phyloP scores from a whole-genome alignment of 1,284 basidiomycete genomes.

The Sanghuangporus baumii region DNA sequence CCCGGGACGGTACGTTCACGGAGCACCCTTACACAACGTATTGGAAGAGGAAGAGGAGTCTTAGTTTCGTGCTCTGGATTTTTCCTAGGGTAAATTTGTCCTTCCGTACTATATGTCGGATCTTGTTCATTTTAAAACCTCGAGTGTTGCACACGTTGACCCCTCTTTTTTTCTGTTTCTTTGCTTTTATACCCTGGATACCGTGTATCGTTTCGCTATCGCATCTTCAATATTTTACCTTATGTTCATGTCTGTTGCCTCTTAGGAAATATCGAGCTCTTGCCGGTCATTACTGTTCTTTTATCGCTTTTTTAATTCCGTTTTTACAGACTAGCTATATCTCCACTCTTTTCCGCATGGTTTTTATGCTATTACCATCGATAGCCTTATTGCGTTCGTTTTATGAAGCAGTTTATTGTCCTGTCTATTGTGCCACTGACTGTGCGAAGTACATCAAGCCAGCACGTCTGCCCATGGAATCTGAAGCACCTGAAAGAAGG shows the following conservation, averaged over 20 bases:
- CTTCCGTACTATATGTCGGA: background rate
- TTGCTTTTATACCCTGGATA: background rate
- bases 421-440: too few species aligned
- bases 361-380: too few species aligned
- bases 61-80: background rate
- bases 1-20: slow-evolving; percentile 77
- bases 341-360: too few species aligned
- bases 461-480: too few species aligned
- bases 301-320: too few species aligned
- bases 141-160: background rate
- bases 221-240: background rate
- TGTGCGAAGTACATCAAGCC: too few species aligned
- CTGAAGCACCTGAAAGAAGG: too few species aligned
- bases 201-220: background rate
- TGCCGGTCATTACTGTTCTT: too few species aligned
- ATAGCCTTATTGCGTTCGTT: too few species aligned
- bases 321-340: too few species aligned
- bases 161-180: background rate
- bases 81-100: background rate
- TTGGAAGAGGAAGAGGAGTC: slow-evolving; percentile 64
- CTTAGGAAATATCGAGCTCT: too few species aligned
- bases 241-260: background rate
- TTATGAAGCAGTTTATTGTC: too few species aligned
- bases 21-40: slow-evolving; percentile 82
- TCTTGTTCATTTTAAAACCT: background rate